Evolutionary conservation across 2,329 filamentous ascomycete genomes (phyloP).

Genomic region (Colletotrichum euphorbiae): DNA sequence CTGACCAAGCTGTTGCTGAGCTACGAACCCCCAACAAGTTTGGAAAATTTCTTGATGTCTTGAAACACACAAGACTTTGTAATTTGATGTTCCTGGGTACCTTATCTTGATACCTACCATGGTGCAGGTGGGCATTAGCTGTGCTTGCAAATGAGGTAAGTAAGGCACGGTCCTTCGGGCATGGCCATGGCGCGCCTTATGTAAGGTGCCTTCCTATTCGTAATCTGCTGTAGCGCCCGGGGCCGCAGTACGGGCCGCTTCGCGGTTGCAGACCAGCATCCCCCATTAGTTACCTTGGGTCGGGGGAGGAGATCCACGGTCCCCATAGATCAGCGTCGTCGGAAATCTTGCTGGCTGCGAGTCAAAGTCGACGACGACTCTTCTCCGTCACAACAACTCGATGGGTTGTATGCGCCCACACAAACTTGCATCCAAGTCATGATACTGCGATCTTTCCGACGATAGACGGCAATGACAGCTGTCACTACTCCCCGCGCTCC

Average conservation of each 20-base stretch:
- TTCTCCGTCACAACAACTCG: neutral
- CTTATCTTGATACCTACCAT: neutral
- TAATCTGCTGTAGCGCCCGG: constrained; percentile 44
- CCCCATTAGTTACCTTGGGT: constrained; percentile 27
- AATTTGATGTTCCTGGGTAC: constrained; percentile 1
- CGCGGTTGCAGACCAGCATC: constrained; percentile 35
- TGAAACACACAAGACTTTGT: constrained; percentile 13
- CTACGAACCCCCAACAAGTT: too few relatives aligned
- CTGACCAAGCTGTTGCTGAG: too few relatives aligned
- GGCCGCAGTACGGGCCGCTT: constrained; percentile 42
- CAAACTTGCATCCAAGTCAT: constrained; percentile 17
- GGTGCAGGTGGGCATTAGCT: neutral
- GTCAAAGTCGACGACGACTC: constrained; percentile 41
- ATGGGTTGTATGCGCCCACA: constrained; percentile 5
- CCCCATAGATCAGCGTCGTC: constrained; percentile 33
- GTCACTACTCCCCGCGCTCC: constrained; percentile 41
- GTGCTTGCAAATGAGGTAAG: constrained; percentile 16
- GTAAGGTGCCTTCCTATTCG: constrained; percentile 19
- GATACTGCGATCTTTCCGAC: constrained; percentile 19
- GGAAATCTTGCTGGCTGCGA: constrained; percentile 39
- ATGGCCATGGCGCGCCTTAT: constrained; percentile 13
- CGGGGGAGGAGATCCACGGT: constrained; percentile 28
- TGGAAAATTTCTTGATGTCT: too few relatives aligned
- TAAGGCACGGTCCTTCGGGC: constrained; percentile 6
- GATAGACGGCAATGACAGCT: constrained; percentile 42